These are phyloP conservation scores for Wallacemonas sp. DNA, from an alignment of 208 protist genomes.

Conservation along the genomic window DNA sequence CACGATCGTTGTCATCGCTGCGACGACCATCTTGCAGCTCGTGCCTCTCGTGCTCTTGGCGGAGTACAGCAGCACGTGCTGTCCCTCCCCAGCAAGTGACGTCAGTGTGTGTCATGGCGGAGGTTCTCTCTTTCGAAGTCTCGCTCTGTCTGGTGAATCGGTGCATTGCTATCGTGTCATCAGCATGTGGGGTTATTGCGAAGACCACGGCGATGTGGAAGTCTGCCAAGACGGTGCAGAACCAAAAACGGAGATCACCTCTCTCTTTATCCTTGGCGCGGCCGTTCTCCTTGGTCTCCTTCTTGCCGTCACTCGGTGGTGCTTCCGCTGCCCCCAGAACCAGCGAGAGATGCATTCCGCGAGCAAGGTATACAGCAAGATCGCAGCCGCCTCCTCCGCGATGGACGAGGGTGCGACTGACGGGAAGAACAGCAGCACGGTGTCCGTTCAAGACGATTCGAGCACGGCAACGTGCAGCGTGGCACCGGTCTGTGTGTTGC, in stretches of 20 bases:
- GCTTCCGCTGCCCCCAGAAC: neutral
- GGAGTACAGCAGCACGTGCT: neutral
- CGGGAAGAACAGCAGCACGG: neutral
- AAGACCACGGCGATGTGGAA: neutral
- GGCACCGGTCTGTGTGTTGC: neutral
- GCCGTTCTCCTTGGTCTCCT: neutral
- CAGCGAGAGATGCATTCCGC: neutral
- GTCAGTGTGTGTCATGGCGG: neutral
- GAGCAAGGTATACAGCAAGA: too few relatives aligned
- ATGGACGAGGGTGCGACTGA: neutral
- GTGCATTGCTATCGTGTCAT: neutral
- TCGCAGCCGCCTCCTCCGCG: too few relatives aligned
- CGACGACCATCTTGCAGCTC: neutral
- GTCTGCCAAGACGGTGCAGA: conserved; percentile 2
- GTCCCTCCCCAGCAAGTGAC: neutral
- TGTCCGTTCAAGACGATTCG: too few relatives aligned
- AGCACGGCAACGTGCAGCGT: neutral
- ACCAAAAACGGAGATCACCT: conserved; percentile 6
- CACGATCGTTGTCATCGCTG: neutral
- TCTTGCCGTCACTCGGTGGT: neutral
- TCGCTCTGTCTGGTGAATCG: too few relatives aligned
- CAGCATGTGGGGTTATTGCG: neutral
- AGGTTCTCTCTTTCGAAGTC: too few relatives aligned
- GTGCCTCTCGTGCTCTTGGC: neutral
- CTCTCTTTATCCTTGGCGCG: neutral